Conservation (phyloP, 495 filamentous ascomycete species). For the Tuber umbilicatum region DNA sequence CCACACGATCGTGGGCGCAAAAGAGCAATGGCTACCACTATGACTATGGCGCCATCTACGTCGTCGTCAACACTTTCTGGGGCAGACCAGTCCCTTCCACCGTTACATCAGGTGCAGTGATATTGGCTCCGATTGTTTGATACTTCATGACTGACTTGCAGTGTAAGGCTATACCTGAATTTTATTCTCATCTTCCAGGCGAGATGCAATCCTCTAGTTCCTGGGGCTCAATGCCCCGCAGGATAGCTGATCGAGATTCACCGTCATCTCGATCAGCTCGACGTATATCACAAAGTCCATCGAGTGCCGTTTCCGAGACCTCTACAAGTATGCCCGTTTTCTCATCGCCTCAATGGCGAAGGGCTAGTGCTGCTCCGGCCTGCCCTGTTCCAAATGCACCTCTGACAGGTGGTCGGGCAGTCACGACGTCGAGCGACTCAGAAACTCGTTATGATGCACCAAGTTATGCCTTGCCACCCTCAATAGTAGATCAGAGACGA, state of each 20-base stretch:
- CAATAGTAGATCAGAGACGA: constrained; percentile 33
- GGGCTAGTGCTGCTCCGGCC: constrained; percentile 20
- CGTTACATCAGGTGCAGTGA: constrained; percentile 38
- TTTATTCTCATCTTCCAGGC: constrained; percentile 33
- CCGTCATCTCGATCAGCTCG: constrained; percentile 32
- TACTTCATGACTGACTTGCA: constrained; percentile 14
- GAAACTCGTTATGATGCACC: constrained; percentile 37
- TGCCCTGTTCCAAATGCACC: constrained; percentile 32
- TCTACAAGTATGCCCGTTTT: constrained; percentile 35
- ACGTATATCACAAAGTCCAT: constrained; percentile 33
- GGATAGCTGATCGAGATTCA: constrained; percentile 33
- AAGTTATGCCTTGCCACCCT: constrained; percentile 28
- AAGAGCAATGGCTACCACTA: constrained; percentile 37
- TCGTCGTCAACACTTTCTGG: constrained; percentile 21
- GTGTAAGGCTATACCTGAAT: constrained; percentile 37
- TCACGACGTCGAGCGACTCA: constrained; percentile 26
- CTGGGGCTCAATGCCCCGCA: constrained; percentile 30
- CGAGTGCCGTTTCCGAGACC: constrained; percentile 34
- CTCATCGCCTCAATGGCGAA: constrained; percentile 32
- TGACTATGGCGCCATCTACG: constrained; percentile 32
- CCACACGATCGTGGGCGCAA: constrained; percentile 30
- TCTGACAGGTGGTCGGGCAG: constrained; percentile 33
- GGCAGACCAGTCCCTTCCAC: constrained; percentile 36
- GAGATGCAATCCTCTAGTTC: constrained; percentile 26
- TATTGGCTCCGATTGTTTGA: constrained; percentile 6